phyloP scores from a whole-genome alignment of 148 eudicot genomes.

The Chenopodium berlandieri region DNA sequence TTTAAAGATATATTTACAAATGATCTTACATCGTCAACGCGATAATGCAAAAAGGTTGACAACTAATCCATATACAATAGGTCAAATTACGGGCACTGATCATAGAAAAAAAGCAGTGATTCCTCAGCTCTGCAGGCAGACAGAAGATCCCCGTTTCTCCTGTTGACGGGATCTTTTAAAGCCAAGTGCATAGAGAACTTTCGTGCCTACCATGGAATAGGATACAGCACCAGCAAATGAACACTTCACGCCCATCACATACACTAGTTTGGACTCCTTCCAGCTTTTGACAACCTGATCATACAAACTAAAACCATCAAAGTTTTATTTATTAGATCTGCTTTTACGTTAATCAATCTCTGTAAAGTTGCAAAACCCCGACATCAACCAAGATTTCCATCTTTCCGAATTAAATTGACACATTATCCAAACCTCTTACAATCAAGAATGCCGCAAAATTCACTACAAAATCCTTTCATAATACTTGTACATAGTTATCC shows the following conservation, averaged over 20 bases:
- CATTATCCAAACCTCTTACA: background rate
- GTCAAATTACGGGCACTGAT: background rate
- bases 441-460: background rate
- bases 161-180: background rate
- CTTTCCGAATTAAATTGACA: background rate
- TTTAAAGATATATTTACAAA: background rate
- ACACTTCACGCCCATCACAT: conserved; percentile 21
- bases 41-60: background rate
- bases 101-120: background rate
- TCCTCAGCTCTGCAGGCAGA: background rate
- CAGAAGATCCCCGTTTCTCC: background rate
- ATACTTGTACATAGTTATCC: background rate
- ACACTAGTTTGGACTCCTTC: conserved; percentile 20
- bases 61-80: background rate
- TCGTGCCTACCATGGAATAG: conserved; percentile 14
- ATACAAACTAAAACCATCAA: conserved; percentile 2
- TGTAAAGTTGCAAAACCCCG: background rate
- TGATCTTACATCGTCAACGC: background rate
- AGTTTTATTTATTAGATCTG: background rate
- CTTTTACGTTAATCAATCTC: background rate
- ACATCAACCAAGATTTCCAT: background rate
- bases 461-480: background rate
- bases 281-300: conserved; percentile 18
- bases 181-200: background rate
- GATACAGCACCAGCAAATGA: conserved; percentile 3